Base-by-base conservation (phyloP, 1,284 basidiomycete species). In the Moniliophthora roreri region DNA sequence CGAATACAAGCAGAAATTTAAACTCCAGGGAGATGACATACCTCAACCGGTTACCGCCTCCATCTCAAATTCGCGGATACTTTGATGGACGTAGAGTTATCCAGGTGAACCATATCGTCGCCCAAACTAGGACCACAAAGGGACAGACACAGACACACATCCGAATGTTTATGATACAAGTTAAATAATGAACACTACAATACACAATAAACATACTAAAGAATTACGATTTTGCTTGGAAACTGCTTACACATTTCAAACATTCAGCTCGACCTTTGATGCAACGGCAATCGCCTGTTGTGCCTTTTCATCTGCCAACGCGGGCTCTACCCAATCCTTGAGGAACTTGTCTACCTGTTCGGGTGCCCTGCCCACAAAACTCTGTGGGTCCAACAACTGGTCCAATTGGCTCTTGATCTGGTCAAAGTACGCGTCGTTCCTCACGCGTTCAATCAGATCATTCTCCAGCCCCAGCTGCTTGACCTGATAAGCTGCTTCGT, bases 391-490 rank as follows among this genome's bases (percentile, higher is more conserved):
- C 58, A 98, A 76, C 53, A 92, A 66, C 26, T 62, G 67, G n/a
- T 87, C 85, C 41, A 92, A 75, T 46, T 90, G 75, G 42, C 61
- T 74, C 60, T 83, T 82, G 70, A 91, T 87, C 13, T 76, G 71
- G 60, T 82, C 79, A 61, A 85, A 84, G 66, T 84, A 85, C 49
- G 78, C 39, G 51, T 73, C 69, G n/a, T 51, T 85, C 83, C 48
- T 78, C 59, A 99, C 83, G 37, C 97, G 85, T 40, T 91, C 89
- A 66, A 99, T 97, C 42, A 99, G 78, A 72, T 99, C 96, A 71
- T 99, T 99, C 71, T 96, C 91, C 28, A 92, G 82, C 8, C 97
- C 97, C 60, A 96, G 84, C 60, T 95, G 82, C 75, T 99, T 99
- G 59, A 99, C 96, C 66, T 96, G 93, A 55, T 90, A 80, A 0